Evolutionary conservation across 768 basidiomycete species (phyloP).

Genomic region (Leccinum arenicola): DNA sequence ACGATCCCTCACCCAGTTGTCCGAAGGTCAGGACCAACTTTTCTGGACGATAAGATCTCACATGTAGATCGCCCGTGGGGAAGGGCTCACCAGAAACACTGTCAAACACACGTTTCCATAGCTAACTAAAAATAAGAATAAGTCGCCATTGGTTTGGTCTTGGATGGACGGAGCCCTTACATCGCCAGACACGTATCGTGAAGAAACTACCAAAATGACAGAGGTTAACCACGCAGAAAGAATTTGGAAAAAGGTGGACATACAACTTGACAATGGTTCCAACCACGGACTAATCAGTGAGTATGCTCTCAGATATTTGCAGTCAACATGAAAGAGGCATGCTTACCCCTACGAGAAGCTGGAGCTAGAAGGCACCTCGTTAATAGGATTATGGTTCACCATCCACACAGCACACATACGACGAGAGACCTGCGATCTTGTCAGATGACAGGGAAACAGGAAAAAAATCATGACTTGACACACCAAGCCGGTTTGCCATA

Average conservation of each 20-base stretch:
- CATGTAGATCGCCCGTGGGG: neutral
- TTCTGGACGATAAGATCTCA: neutral
- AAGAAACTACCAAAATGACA: conserved; percentile 40
- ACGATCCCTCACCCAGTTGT: conserved; percentile 44
- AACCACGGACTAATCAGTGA: conserved; percentile 42
- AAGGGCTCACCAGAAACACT: conserved; percentile 41
- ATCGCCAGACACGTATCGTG: conserved; percentile 61
- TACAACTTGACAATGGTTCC: conserved; percentile 57
- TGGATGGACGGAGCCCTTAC: conserved; percentile 33
- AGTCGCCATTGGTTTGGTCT: neutral
- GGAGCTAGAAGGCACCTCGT: conserved; percentile 33
- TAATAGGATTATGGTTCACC: conserved; percentile 8
- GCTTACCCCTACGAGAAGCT: conserved; percentile 40
- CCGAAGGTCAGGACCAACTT: conserved; percentile 47
- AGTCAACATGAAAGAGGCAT: neutral
- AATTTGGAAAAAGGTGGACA: conserved; percentile 15
- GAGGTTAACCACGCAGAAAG: neutral
- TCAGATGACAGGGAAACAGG: conserved; percentile 6
- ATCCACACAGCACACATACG: conserved; percentile 31
- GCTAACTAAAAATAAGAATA: conserved; percentile 43
- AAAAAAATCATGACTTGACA: conserved; percentile 7
- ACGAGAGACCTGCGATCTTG: conserved; percentile 44
- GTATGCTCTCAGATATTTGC: conserved; percentile 2
- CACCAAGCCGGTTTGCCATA: conserved; percentile 45
- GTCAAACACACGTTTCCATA: conserved; percentile 48